Conservation (phyloP, 179 eudicot species). For the Camellia oleifera region DNA sequence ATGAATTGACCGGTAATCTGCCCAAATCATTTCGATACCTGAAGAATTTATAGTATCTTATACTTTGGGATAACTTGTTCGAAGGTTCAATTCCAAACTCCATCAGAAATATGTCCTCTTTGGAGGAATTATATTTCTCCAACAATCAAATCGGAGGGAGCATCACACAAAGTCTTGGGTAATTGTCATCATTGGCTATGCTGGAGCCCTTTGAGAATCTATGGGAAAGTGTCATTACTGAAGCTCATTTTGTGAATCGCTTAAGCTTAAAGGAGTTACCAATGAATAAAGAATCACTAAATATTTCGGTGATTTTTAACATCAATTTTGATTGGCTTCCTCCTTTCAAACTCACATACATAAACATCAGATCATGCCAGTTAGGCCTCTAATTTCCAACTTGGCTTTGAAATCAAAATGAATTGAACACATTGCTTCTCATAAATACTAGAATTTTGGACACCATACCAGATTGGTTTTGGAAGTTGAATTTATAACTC, state of each 20-base stretch:
- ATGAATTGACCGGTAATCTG: conserved; percentile 11
- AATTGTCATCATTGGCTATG: conserved; percentile 8
- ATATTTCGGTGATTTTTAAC: conserved; percentile 16
- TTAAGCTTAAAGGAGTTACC: conserved; percentile 11
- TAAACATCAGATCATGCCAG: conserved; percentile 17
- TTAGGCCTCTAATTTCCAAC: conserved; percentile 32
- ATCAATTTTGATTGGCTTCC: conserved; percentile 30
- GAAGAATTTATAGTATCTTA: not conserved
- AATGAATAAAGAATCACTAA: not conserved
- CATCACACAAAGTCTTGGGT: conserved; percentile 18
- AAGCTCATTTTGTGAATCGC: conserved; percentile 26
- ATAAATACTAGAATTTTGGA: conserved; percentile 24
- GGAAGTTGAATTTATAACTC: conserved; percentile 5
- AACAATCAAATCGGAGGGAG: conserved; percentile 20
- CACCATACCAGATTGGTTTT: conserved; percentile 29
- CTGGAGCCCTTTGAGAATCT: conserved; percentile 18
- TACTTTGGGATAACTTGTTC: conserved; percentile 11
- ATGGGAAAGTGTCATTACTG: conserved; percentile 25
- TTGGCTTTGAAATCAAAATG: conserved; percentile 32
- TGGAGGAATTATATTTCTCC: conserved; percentile 14
- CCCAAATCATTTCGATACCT: conserved; percentile 15
- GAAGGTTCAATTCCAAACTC: conserved; percentile 24
- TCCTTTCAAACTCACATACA: conserved; percentile 23
- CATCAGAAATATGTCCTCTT: conserved; percentile 10
- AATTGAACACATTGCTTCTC: conserved; percentile 3